Evolutionary conservation across 768 basidiomycete species (phyloP), one percentile per base, ranked within the genome.

Genomic region (Phaeotremella fagi): DNA sequence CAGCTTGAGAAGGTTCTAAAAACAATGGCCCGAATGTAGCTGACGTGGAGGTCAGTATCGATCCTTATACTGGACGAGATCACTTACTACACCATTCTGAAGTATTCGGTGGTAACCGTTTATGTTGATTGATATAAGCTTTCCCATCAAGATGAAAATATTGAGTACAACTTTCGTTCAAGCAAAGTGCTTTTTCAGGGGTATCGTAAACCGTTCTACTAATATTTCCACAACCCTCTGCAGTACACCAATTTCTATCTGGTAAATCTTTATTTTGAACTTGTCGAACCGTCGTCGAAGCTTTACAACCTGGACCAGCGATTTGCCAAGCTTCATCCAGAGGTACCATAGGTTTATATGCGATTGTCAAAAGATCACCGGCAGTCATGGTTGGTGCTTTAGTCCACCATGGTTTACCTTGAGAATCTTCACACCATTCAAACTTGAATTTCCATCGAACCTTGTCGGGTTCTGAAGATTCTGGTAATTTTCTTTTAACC

Each of bases 401-500:
- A 25, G 36, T 55, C 60, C 60, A 65, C 64, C 64, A 65, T 9
- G 63, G 63, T 3, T n/a, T 20, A 11, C 31, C 51, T 27, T 61
- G 52, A 1, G 37, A 48, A 4, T 18, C 31, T 12, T 44, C 25
- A 50, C 65, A 67, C 59, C 60, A 67, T 20, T 72, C 63, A 49
- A 72, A 65, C 20, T 68, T 52, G 50, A 69, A 72, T 54, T 63
- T 63, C 70, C 70, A 72, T 9, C 60, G 54, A 5, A 72, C 59
- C 9, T 9, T 41, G 20, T 28, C 45, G 15, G n/a, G 37, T 27
- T n/a, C 26, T 38, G 15, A 38, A 33, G 31, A 33, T 7, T n/a
- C n/a, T n/a, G n/a, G n/a, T 7, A 33, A 16, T 33, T 16, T 33
- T 33, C 31, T 7, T 33, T n/a, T n/a, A n/a, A n/a, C n/a, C n/a